Conservation (phyloP, 2,329 filamentous ascomycete species). For the Xylariaceae sp. region DNA sequence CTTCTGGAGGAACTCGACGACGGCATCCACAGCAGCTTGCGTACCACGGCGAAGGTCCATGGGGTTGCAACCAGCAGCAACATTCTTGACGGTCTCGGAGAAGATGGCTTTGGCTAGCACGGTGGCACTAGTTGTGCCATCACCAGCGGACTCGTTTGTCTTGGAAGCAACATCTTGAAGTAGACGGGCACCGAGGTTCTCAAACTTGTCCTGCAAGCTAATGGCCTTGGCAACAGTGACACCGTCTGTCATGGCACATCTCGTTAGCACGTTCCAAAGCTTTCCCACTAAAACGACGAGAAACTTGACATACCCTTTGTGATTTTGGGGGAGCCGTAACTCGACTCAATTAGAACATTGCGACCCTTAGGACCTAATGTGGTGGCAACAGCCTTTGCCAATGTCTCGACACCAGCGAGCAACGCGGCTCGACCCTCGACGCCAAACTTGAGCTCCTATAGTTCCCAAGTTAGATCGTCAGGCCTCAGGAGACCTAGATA, state of each 20-base stretch:
- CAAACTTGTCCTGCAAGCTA: conserved; percentile 95
- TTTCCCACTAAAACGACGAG: background rate
- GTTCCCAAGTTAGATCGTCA: conserved; percentile 15
- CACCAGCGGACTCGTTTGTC: conserved; percentile 98
- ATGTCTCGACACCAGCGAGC: conserved; percentile 89
- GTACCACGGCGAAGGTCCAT: conserved; percentile 98
- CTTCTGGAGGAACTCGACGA: conserved; percentile 87
- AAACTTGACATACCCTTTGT: conserved; percentile 72
- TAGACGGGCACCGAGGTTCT: conserved; percentile 95
- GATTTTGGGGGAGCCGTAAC: conserved; percentile 98
- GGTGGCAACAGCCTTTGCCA: conserved; percentile 91
- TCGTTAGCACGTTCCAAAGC: conserved; percentile 15
- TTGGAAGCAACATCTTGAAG: conserved; percentile 98
- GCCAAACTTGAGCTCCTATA: conserved; percentile 94
- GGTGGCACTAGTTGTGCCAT: conserved; percentile 96
- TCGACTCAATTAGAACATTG: conserved; percentile 97
- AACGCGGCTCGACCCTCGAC: conserved; percentile 88
- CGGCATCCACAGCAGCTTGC: conserved; percentile 90
- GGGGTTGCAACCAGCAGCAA: conserved; percentile 97
- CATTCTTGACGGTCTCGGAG: conserved; percentile 99
- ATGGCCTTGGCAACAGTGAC: conserved; percentile 87
- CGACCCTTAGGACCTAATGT: conserved; percentile 97
- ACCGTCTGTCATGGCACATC: conserved; percentile 54
- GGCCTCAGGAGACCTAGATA: background rate
- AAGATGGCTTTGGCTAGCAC: conserved; percentile 97